Evolutionary conservation across 768 basidiomycete genomes (phyloP).

Genomic region (Collybia nuda): DNA sequence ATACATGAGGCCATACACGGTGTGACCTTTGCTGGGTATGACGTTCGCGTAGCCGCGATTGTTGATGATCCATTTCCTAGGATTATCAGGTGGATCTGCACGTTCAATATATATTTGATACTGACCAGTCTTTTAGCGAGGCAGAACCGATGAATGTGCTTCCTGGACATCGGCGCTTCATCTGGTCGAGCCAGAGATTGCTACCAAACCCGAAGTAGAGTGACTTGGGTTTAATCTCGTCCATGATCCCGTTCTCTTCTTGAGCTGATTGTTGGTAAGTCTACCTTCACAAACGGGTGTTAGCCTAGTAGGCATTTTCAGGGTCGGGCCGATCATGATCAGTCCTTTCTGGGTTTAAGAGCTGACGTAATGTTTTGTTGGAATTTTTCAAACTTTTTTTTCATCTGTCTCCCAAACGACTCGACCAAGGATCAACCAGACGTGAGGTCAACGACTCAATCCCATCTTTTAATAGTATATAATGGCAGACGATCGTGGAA

Average conservation of each 20-base stretch:
- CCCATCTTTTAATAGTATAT: constrained; percentile 16
- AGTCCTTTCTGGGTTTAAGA: too few species aligned
- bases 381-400: constrained; percentile 2
- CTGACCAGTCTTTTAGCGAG: constrained; percentile 39
- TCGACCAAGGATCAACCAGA: constrained; percentile 82
- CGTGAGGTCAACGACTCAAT: constrained; percentile 68
- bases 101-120: background rate
- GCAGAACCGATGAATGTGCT: constrained; percentile 40
- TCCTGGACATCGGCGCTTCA: constrained; percentile 46
- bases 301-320: too few species aligned
- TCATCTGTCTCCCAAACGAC: constrained; percentile 13
- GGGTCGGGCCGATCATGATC: too few species aligned
- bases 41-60: constrained; percentile 43
- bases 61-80: constrained; percentile 51
- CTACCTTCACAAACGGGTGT: too few species aligned
- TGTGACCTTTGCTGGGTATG: constrained; percentile 36
- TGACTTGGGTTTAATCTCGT: background rate
- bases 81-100: background rate
- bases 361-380: too few species aligned
- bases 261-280: too few species aligned
- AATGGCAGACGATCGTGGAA: constrained; percentile 71
- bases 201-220: constrained; percentile 52
- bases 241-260: too few species aligned
- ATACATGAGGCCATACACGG: constrained; percentile 43
- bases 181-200: constrained; percentile 51